phyloP scores from a whole-genome alignment of 2,329 filamentous ascomycete species.

The Westerdykella sp. region DNA sequence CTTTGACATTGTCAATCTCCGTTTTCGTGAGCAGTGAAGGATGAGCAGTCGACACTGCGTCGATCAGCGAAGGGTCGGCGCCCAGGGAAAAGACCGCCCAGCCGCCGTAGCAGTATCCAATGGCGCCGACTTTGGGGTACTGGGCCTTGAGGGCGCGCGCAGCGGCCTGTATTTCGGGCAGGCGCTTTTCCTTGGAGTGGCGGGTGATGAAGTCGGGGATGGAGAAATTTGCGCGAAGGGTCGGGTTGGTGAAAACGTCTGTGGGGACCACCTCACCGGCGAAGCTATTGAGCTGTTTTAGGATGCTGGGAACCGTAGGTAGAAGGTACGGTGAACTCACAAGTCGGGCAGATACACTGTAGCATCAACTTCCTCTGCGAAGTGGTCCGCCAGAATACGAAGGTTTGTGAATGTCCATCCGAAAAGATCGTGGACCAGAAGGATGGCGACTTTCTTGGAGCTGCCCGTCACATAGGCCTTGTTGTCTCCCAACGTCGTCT shows the following conservation, averaged over 20 bases:
- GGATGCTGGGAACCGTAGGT: no score
- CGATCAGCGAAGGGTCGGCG: conserved; percentile 26
- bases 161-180: conserved; percentile 33
- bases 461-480: no score
- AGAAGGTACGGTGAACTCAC: no score
- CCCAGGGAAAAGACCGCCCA: conserved; percentile 31
- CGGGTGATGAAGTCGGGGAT: conserved; percentile 35
- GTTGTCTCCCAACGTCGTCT: no score
- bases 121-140: conserved; percentile 39
- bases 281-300: conserved; percentile 14
- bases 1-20: no score
- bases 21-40: conserved; percentile 24
- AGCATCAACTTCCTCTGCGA: no score
- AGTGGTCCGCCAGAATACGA: no score
- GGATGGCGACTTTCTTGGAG: no score
- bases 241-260: conserved; percentile 21
- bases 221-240: conserved; percentile 34
- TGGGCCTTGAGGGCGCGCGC: conserved; percentile 33
- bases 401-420: no score
- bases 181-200: conserved; percentile 36
- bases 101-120: conserved; percentile 47
- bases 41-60: conserved; percentile 26
- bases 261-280: conserved; percentile 25
- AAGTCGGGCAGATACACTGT: no score
- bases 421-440: no score